phyloP scores from a whole-genome alignment of 2,329 filamentous ascomycete species.

The Xylariaceae sp. region DNA sequence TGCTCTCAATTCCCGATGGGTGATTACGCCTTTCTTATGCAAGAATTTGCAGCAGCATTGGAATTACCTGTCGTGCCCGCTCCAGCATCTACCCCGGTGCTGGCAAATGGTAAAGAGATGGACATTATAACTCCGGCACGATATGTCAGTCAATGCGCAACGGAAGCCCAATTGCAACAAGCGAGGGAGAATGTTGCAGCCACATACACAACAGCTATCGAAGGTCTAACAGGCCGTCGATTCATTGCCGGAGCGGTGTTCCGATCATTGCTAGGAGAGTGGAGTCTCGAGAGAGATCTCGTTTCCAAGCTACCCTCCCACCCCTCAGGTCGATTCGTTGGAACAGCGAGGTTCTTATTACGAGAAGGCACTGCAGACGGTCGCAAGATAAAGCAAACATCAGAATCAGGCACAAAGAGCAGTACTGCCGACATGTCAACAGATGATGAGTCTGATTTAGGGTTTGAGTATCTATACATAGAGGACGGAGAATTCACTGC shows the following conservation, averaged over 20 bases:
- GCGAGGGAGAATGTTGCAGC: slow-evolving; percentile 42
- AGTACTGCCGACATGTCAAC: slow-evolving; percentile 7
- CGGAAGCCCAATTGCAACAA: slow-evolving; percentile 36
- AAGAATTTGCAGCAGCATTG: slow-evolving; percentile 61
- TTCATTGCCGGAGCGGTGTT: slow-evolving; percentile 67
- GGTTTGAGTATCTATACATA: slow-evolving; percentile 63
- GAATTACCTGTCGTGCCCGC: slow-evolving; percentile 43
- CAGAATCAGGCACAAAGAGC: neutral
- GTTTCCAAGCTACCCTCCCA: slow-evolving; percentile 51
- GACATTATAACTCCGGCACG: slow-evolving; percentile 55
- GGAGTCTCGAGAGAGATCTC: slow-evolving; percentile 59
- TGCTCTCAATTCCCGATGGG: slow-evolving; percentile 76
- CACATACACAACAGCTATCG: slow-evolving; percentile 40
- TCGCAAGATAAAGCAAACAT: slow-evolving; percentile 22
- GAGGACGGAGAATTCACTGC: slow-evolving; percentile 64
- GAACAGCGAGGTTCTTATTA: slow-evolving; percentile 62
- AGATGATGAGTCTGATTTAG: slow-evolving; percentile 32
- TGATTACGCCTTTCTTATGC: slow-evolving; percentile 73
- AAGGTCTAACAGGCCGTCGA: slow-evolving; percentile 39
- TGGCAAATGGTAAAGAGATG: slow-evolving; percentile 41
- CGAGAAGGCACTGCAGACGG: slow-evolving; percentile 56
- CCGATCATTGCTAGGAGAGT: slow-evolving; percentile 64
- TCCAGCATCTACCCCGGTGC: slow-evolving; percentile 28
- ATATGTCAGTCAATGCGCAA: slow-evolving; percentile 41
- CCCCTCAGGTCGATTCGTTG: slow-evolving; percentile 61